phyloP scores from a whole-genome alignment of 2,329 filamentous ascomycete species.

The Didymella segeticola region DNA sequence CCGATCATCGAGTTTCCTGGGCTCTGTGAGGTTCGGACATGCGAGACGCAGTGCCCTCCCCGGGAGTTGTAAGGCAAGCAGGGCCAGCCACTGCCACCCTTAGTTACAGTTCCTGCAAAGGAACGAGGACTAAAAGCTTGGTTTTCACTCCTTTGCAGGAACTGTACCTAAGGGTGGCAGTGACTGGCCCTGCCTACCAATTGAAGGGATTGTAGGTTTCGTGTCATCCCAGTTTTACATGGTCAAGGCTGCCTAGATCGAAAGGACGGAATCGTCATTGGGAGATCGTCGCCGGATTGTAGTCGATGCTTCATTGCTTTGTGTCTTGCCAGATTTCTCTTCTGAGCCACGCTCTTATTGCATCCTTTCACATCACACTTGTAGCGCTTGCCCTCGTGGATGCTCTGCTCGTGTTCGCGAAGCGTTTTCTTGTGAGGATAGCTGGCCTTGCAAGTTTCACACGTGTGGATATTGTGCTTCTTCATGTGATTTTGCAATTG shows the following conservation, averaged over 20 bases:
- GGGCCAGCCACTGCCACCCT: no score
- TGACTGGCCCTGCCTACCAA: no score
- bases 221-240: no score
- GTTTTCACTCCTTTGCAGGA: no score
- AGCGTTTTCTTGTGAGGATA: slow-evolving; percentile 13
- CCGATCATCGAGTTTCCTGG: not conserved
- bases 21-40: not conserved
- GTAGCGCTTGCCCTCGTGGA: slow-evolving; percentile 8
- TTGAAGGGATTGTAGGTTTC: no score
- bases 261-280: no score
- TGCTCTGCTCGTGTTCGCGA: slow-evolving; percentile 9
- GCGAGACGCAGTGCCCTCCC: not conserved
- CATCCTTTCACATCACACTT: slow-evolving; percentile 10
- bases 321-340: slow-evolving; percentile 19
- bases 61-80: no score
- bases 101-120: no score
- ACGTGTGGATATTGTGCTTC: not conserved
- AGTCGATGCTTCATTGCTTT: not conserved
- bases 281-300: no score
- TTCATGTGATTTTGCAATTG: not conserved
- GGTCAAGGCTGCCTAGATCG: no score
- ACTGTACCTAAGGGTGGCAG: no score
- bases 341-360: slow-evolving; percentile 5
- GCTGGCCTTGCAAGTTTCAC: not conserved
- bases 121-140: no score